phyloP scores from a whole-genome alignment of 148 eudicot genomes.

The Chenopodium suecicum region DNA sequence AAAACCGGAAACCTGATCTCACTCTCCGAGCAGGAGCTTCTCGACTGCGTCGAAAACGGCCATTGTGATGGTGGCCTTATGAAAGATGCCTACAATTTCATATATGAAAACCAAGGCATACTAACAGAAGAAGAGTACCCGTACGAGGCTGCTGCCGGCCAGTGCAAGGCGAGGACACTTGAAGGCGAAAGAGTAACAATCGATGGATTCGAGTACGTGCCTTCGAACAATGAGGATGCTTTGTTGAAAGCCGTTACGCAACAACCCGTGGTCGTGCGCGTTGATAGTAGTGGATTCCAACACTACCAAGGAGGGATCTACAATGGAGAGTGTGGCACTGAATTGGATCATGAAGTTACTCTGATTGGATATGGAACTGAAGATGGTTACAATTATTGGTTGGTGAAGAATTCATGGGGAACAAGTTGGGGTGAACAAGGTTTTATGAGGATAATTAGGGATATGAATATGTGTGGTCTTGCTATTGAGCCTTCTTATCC shows the following conservation, averaged over 20 bases:
- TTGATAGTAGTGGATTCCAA: constrained; percentile 26
- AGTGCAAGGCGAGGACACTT: constrained; percentile 8
- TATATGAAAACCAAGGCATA: constrained; percentile 23
- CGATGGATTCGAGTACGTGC: constrained; percentile 14
- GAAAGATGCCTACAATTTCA: constrained; percentile 26
- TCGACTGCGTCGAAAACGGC: constrained; percentile 21
- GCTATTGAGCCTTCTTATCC: not conserved
- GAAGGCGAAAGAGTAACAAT: constrained; percentile 25
- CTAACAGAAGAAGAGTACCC: constrained; percentile 35
- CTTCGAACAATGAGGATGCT: constrained; percentile 25
- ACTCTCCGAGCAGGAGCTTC: constrained; percentile 29
- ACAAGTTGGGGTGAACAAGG: constrained; percentile 41
- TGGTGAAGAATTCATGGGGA: constrained; percentile 46
- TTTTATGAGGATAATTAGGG: constrained; percentile 31
- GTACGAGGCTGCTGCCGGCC: constrained; percentile 8
- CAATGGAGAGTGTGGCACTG: constrained; percentile 23
- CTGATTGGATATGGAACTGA: constrained; percentile 34
- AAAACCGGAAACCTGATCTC: constrained; percentile 21
- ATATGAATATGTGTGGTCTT: constrained; percentile 19
- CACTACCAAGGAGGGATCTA: constrained; percentile 22
- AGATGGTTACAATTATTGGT: constrained; percentile 32
- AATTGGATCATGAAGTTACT: constrained; percentile 37
- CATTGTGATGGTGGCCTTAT: constrained; percentile 35
- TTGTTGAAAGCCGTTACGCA: constrained; percentile 26
- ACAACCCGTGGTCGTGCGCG: constrained; percentile 34